Evolutionary conservation across 768 basidiomycete species (phyloP).

Genomic region (Tricholoma sp.): DNA sequence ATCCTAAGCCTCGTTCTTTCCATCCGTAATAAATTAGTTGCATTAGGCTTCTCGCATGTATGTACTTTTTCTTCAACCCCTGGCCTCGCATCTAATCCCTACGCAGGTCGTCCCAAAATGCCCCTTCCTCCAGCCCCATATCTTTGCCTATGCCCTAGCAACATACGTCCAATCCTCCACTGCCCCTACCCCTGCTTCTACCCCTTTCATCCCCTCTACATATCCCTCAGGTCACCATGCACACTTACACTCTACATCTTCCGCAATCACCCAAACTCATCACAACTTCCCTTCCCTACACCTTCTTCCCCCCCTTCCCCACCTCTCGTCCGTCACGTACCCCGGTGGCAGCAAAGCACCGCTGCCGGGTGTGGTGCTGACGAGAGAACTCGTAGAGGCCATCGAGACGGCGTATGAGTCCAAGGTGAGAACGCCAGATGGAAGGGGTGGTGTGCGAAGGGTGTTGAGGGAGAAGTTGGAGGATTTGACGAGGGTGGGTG

Average conservation of each 20-base stretch:
- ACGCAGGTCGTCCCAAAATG: slow-evolving; percentile 55
- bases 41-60: slow-evolving; percentile 43
- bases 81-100: slow-evolving; percentile 1
- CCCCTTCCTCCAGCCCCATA: slow-evolving; percentile 67
- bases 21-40: slow-evolving; percentile 64
- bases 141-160: slow-evolving; percentile 47
- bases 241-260: slow-evolving; percentile 3
- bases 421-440: slow-evolving; percentile 40
- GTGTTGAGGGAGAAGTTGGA: slow-evolving; percentile 59
- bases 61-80: slow-evolving; percentile 3
- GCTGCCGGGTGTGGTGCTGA: slow-evolving; percentile 27
- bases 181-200: not conserved
- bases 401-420: slow-evolving; percentile 47
- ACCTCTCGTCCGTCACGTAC: slow-evolving; percentile 7
- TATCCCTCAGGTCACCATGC: not conserved
- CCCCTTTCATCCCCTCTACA: slow-evolving; percentile 18
- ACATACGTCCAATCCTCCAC: slow-evolving; percentile 27
- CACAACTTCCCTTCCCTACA: slow-evolving; percentile 1
- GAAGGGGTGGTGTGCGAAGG: slow-evolving; percentile 52
- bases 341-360: slow-evolving; percentile 9
- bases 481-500: slow-evolving; percentile 32
- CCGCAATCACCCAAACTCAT: slow-evolving; percentile 10
- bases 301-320: slow-evolving; percentile 5
- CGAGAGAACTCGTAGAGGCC: slow-evolving; percentile 39
- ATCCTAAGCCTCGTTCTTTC: slow-evolving; percentile 65